These are phyloP conservation scores for Phytophthora pini DNA, from an alignment of 352 stramenopile genomes.

Conservation along the genomic window DNA sequence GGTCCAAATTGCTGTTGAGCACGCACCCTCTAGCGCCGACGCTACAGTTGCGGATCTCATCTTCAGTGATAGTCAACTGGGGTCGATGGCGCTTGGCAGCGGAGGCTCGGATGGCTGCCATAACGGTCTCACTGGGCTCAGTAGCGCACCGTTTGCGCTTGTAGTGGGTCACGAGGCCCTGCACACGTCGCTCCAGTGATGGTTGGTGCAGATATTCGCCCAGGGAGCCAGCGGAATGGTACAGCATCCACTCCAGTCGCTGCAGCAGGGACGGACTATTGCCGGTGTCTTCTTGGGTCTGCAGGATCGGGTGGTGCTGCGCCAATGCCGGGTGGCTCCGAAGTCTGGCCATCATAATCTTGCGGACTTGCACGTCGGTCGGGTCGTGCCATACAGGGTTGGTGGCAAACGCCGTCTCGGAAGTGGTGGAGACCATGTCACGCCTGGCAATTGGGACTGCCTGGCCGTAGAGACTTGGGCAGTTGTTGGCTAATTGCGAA, in stretches of 20 bases:
- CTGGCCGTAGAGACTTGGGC: constrained; percentile 19
- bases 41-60: constrained; percentile 22
- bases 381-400: constrained; percentile 39
- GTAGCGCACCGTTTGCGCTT: constrained; percentile 41
- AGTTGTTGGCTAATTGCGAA: constrained; percentile 28
- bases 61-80: constrained; percentile 23
- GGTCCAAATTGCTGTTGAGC: constrained; percentile 60
- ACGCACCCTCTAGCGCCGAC: constrained; percentile 34
- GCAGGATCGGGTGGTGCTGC: constrained; percentile 38
- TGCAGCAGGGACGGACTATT: constrained; percentile 63
- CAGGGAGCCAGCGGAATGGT: constrained; percentile 67
- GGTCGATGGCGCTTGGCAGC: constrained; percentile 22
- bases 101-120: constrained; percentile 14
- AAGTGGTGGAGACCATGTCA: constrained; percentile 18
- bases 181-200: constrained; percentile 73
- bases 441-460: neutral
- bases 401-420: constrained; percentile 11
- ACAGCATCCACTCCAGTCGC: constrained; percentile 82
- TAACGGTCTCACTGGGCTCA: constrained; percentile 19
- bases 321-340: constrained; percentile 41
- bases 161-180: constrained; percentile 74
- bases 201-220: constrained; percentile 69
- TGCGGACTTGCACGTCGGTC: constrained; percentile 51
- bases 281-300: constrained; percentile 22
- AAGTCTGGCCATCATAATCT: constrained; percentile 57